These are phyloP conservation scores for Penicillium crystallinum DNA, from an alignment of 495 filamentous ascomycete genomes.

Conservation along the genomic window DNA sequence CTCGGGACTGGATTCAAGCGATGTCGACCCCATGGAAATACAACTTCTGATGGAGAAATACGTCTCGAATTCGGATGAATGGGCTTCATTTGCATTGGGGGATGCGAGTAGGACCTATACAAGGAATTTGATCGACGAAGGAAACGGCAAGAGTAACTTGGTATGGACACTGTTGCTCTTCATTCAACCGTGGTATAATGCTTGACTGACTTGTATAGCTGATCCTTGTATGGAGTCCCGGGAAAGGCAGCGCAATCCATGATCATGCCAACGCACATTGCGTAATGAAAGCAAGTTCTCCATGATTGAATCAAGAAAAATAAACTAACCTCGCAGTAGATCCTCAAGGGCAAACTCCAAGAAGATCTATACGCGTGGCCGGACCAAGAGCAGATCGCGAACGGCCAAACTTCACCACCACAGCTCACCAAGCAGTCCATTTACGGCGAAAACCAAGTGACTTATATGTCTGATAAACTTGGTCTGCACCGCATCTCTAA, in stretches of 20 bases:
- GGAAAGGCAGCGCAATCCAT: constrained; percentile 79
- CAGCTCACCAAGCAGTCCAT: constrained; percentile 38
- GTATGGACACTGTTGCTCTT: constrained; percentile 40
- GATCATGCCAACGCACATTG: constrained; percentile 86
- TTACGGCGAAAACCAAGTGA: constrained; percentile 59
- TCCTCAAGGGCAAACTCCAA: constrained; percentile 69
- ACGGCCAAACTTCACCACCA: constrained; percentile 45
- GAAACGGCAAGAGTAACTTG: constrained; percentile 87
- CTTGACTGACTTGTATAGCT: constrained; percentile 42
- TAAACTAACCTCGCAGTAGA: constrained; percentile 24
- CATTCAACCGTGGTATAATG: background rate
- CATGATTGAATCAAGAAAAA: too few species aligned
- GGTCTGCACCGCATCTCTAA: constrained; percentile 83
- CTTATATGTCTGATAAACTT: constrained; percentile 81
- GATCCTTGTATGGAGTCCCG: constrained; percentile 88
- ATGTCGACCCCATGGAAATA: constrained; percentile 68
- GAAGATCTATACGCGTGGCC: constrained; percentile 82
- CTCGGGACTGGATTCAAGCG: constrained; percentile 72
- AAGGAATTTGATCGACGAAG: constrained; percentile 81
- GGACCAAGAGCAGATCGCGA: constrained; percentile 39
- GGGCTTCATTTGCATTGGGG: constrained; percentile 64
- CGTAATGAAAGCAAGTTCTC: constrained; percentile 50
- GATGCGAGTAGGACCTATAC: constrained; percentile 69
- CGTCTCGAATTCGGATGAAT: constrained; percentile 58
- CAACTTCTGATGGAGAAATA: constrained; percentile 67